These are phyloP conservation scores for Hyaloscypha variabilis DNA, from an alignment of 495 filamentous ascomycete species.

Conservation along the genomic window DNA sequence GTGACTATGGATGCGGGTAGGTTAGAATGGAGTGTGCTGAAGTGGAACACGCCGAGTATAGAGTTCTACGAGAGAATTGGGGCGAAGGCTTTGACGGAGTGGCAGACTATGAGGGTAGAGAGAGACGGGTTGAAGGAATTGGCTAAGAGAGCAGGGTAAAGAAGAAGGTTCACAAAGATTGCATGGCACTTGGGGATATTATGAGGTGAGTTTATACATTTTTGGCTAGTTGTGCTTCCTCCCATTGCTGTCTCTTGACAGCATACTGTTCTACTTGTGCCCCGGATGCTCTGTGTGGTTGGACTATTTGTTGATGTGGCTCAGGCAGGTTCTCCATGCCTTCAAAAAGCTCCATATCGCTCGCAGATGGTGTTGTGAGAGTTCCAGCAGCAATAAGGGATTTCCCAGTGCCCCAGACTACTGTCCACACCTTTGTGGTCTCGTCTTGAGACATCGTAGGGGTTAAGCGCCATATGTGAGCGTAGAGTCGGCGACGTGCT, in stretches of 20 bases:
- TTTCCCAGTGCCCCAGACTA: conserved; percentile 25
- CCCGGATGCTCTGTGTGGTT: background rate
- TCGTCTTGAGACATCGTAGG: conserved; percentile 26
- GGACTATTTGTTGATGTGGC: background rate
- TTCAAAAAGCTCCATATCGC: conserved; percentile 27
- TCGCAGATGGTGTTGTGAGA: conserved; percentile 7
- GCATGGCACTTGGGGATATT: background rate
- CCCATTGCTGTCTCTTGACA: background rate
- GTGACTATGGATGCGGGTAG: conserved; percentile 70
- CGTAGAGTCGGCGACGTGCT: conserved; percentile 24
- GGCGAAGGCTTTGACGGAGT: conserved; percentile 80
- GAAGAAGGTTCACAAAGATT: conserved; percentile 7
- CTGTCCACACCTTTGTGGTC: conserved; percentile 18
- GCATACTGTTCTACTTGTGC: background rate
- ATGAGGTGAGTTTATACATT: background rate
- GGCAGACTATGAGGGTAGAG: conserved; percentile 90
- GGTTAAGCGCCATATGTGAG: conserved; percentile 24
- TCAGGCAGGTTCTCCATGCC: conserved; percentile 3
- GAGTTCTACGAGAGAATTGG: conserved; percentile 80
- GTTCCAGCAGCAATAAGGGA: conserved; percentile 7
- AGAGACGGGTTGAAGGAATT: conserved; percentile 67
- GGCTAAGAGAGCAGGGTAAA: conserved; percentile 39
- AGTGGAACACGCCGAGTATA: conserved; percentile 88
- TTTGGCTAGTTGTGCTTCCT: background rate
- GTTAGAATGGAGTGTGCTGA: conserved; percentile 92